phyloP scores from a whole-genome alignment of 1,284 basidiomycete species.

The Marasmius fiardii region DNA sequence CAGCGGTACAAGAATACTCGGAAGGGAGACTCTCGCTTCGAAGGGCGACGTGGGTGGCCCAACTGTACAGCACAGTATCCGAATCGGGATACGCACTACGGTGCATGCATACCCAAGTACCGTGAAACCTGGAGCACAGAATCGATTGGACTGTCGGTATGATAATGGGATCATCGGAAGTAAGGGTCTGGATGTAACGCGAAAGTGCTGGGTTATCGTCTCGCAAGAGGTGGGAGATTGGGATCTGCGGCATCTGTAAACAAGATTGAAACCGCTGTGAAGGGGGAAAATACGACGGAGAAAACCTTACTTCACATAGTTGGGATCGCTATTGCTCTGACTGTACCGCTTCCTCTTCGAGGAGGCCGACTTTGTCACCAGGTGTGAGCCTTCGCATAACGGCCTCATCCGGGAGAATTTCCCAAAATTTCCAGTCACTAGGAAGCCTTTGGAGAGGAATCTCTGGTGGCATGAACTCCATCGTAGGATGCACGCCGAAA shows the following conservation, averaged over 20 bases:
- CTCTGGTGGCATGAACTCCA: conserved; percentile 89
- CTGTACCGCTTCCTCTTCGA: conserved; percentile 37
- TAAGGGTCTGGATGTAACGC: conserved; percentile 81
- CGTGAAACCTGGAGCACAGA: conserved; percentile 74
- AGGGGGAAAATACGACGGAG: neutral
- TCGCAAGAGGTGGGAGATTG: conserved; percentile 44
- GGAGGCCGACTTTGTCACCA: conserved; percentile 44
- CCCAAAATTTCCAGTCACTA: conserved; percentile 69
- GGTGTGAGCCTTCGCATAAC: conserved; percentile 49
- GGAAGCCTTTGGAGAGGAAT: conserved; percentile 68
- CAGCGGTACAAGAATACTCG: neutral
- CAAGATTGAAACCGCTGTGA: conserved; percentile 4
- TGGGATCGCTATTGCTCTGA: conserved; percentile 61
- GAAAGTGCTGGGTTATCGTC: conserved; percentile 65
- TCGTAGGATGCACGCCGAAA: conserved; percentile 90
- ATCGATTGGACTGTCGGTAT: conserved; percentile 78
- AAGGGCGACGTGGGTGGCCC: conserved; percentile 46
- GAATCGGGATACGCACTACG: conserved; percentile 93
- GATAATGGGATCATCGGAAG: conserved; percentile 45
- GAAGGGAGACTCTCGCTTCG: conserved; percentile 19
- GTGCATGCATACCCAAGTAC: conserved; percentile 82
- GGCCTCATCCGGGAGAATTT: conserved; percentile 53
- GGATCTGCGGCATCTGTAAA: conserved; percentile 44
- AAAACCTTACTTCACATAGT: conserved; percentile 50
- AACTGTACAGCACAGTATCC: conserved; percentile 93